These are phyloP conservation scores for Lepidium campestre DNA, from an alignment of 441 rosid genomes.

Conservation along the genomic window DNA sequence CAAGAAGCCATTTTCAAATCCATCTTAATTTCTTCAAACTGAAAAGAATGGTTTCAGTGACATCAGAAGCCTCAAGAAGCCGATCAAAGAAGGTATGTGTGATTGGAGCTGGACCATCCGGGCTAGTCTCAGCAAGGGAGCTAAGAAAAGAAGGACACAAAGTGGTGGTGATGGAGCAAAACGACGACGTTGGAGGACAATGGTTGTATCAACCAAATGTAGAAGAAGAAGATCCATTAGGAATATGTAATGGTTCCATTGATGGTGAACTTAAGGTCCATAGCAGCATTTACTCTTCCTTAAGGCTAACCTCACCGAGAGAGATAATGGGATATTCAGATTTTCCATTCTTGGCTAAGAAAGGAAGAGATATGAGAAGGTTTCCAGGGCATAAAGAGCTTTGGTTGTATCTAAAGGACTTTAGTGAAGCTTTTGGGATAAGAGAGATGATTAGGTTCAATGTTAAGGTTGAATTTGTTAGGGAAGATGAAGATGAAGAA, in stretches of 20 bases:
- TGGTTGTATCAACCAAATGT: constrained; percentile 70
- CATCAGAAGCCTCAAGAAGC: constrained; percentile 16
- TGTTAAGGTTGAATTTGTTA: constrained; percentile 67
- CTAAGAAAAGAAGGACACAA: constrained; percentile 72
- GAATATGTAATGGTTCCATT: neutral
- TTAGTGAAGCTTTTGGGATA: constrained; percentile 56
- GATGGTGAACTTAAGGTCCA: constrained; percentile 47
- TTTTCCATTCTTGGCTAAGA: constrained; percentile 70
- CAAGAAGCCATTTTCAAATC: neutral
- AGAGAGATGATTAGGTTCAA: constrained; percentile 69
- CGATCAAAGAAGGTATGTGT: constrained; percentile 68
- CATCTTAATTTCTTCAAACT: neutral
- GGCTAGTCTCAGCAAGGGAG: constrained; percentile 84
- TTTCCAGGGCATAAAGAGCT: constrained; percentile 84
- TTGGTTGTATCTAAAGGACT: constrained; percentile 68
- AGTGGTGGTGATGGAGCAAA: constrained; percentile 77
- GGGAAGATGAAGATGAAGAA: constrained; percentile 47
- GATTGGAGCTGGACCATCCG: constrained; percentile 91
- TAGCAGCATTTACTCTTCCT: constrained; percentile 73
- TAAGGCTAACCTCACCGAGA: constrained; percentile 66
- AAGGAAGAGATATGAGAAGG: constrained; percentile 72
- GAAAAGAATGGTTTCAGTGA: constrained; percentile 13
- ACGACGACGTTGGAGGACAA: constrained; percentile 87
- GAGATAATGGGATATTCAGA: constrained; percentile 88
- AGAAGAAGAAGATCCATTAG: constrained; percentile 47